Percentiles rank a stretch among this genome's conserved stretches.
Conservation (phyloP, 75 land plant species). For the Cunninghamia lanceolata region DNA sequence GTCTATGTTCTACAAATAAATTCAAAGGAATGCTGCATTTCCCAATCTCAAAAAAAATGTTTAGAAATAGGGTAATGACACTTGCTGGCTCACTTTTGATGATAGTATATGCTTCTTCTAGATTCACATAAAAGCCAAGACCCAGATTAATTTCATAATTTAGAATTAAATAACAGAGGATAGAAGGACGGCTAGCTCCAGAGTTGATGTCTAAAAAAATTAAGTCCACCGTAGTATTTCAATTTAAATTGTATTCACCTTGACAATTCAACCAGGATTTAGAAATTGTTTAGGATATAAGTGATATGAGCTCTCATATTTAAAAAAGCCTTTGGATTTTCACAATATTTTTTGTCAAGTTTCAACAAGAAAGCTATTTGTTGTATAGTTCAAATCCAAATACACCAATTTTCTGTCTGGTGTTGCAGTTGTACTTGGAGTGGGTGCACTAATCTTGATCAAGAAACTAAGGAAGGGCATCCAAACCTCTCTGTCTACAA, state of each 20-base stretch:
- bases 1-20: neutral
- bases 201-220: neutral
- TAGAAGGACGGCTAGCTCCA: neutral
- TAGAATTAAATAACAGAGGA: neutral
- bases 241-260: neutral
- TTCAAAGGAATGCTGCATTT: neutral
- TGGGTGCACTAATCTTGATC: neutral
- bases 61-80: neutral
- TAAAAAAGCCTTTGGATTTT: neutral
- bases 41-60: neutral
- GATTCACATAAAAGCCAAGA: neutral
- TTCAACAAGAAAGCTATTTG: neutral
- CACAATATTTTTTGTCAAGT: neutral
- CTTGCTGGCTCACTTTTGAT: neutral
- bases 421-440: neutral
- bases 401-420: neutral
- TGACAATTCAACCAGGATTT: neutral
- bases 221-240: neutral
- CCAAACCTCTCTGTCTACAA: neutral
- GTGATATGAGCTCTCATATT: neutral
- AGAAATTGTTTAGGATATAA: neutral
- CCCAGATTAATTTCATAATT: neutral
- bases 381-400: neutral
- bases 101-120: neutral
- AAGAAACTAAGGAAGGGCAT: neutral